These are phyloP conservation scores for Cinchona pubescens DNA, from an alignment of 257 asterid genomes.

Conservation along the genomic window DNA sequence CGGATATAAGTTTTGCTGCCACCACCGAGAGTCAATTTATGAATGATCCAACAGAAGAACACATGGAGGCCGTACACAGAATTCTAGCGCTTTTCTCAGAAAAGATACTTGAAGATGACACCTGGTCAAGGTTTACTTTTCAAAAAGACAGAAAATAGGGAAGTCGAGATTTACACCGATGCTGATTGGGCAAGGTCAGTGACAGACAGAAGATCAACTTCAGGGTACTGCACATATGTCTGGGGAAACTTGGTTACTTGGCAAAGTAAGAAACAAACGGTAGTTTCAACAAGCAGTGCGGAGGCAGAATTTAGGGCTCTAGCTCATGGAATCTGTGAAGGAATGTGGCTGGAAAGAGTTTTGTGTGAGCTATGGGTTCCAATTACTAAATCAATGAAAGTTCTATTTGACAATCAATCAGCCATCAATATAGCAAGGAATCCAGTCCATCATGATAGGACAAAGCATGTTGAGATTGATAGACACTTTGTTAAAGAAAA, in stretches of 20 bases:
- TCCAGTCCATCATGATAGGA: neutral
- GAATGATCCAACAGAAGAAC: neutral
- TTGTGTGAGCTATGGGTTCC: neutral
- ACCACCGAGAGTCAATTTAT: constrained; percentile 1
- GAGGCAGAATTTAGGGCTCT: constrained; percentile 1
- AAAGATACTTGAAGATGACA: neutral
- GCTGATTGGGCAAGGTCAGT: neutral
- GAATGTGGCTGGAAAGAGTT: neutral
- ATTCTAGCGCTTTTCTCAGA: no score
- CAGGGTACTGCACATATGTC: neutral
- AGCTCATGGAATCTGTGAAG: neutral
- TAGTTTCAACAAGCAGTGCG: neutral
- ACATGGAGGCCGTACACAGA: neutral
- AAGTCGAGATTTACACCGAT: neutral
- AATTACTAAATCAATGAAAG: neutral
- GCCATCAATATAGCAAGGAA: neutral
- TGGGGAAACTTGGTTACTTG: constrained; percentile 8
- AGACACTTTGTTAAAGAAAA: constrained; percentile 4
- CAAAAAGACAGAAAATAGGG: neutral
- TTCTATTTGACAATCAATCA: neutral
- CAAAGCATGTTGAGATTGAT: neutral
- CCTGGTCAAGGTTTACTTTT: neutral
- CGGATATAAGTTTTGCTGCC: neutral
- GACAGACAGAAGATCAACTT: constrained; percentile 1
- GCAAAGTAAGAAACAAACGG: constrained; percentile 7